Percentiles rank a stretch among this genome's conserved stretches.
Evolutionary conservation across 139 green algal species (phyloP).

Genomic region (Chlorella sp.): DNA sequence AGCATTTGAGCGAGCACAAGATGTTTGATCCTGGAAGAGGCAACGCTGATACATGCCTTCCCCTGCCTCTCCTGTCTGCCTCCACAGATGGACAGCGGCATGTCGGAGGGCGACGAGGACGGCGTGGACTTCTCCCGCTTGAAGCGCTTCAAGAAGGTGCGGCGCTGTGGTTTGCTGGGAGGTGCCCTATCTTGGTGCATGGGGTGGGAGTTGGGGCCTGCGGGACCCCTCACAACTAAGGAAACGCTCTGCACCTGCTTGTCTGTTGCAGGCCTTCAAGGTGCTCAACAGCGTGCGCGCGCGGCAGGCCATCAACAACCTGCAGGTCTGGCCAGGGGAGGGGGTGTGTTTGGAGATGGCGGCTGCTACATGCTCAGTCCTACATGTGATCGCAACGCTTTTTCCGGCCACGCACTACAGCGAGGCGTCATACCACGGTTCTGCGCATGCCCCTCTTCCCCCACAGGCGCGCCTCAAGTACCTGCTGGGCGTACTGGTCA

Average conservation of each 20-base stretch:
- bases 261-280: slow-evolving; percentile 2
- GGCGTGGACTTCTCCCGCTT: slow-evolving; percentile 8
- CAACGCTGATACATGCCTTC: too few relatives aligned
- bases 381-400: too few relatives aligned
- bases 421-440: neutral
- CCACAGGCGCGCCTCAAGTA: neutral
- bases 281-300: slow-evolving; percentile 7
- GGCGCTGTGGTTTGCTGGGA: too few relatives aligned
- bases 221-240: too few relatives aligned
- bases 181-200: too few relatives aligned
- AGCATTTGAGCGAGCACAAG: too few relatives aligned
- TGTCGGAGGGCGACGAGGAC: neutral
- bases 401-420: too few relatives aligned
- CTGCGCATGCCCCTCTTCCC: neutral
- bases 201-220: too few relatives aligned
- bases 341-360: neutral
- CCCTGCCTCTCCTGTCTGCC: neutral
- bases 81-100: neutral
- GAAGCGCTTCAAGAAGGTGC: slow-evolving; percentile 22
- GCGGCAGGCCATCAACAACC: slow-evolving; percentile 13
- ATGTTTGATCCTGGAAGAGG: neutral
- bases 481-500: neutral
- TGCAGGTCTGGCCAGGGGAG: neutral
- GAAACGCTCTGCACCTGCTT: neutral
- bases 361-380: too few relatives aligned